phyloP scores from a whole-genome alignment of 495 filamentous ascomycete species.

The Podospora fimiseda region DNA sequence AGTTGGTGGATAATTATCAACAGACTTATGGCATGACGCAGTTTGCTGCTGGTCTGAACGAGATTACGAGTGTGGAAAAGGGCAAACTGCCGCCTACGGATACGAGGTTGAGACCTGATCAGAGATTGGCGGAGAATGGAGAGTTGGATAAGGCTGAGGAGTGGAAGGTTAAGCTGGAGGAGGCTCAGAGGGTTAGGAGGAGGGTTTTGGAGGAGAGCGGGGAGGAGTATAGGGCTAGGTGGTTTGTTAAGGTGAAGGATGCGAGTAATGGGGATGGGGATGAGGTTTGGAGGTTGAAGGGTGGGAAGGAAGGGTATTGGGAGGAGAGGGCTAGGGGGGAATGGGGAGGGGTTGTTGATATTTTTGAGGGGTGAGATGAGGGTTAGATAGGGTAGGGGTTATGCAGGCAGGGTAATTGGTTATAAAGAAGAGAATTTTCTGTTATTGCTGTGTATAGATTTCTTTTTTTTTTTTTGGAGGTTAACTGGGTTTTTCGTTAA shows the following conservation, averaged over 20 bases:
- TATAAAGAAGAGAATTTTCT: too few species aligned
- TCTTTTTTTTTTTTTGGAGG: too few species aligned
- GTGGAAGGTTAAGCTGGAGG: conserved; percentile 76
- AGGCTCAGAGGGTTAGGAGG: conserved; percentile 71
- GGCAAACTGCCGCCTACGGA: conserved; percentile 71
- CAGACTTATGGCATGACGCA: conserved; percentile 79
- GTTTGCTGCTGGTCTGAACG: conserved; percentile 83
- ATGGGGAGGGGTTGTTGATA: conserved; percentile 65
- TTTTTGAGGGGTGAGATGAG: conserved; percentile 50
- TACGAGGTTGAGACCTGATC: conserved; percentile 79
- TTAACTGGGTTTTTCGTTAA: too few species aligned
- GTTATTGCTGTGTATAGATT: too few species aligned
- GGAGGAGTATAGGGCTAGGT: conserved; percentile 64
- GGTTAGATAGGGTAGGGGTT: too few species aligned
- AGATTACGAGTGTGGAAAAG: conserved; percentile 75
- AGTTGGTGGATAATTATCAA: conserved; percentile 65
- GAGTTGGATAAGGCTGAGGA: conserved; percentile 78
- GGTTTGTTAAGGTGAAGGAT: conserved; percentile 64
- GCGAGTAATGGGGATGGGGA: conserved; percentile 52
- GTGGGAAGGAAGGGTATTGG: conserved; percentile 85
- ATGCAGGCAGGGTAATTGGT: too few species aligned
- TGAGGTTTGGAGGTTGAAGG: conserved; percentile 73
- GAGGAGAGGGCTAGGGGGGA: conserved; percentile 64
- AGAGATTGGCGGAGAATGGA: conserved; percentile 77
- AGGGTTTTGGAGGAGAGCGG: conserved; percentile 68